Conservation (phyloP, 2,329 filamentous ascomycete genomes). For the Aspergillus felis region DNA sequence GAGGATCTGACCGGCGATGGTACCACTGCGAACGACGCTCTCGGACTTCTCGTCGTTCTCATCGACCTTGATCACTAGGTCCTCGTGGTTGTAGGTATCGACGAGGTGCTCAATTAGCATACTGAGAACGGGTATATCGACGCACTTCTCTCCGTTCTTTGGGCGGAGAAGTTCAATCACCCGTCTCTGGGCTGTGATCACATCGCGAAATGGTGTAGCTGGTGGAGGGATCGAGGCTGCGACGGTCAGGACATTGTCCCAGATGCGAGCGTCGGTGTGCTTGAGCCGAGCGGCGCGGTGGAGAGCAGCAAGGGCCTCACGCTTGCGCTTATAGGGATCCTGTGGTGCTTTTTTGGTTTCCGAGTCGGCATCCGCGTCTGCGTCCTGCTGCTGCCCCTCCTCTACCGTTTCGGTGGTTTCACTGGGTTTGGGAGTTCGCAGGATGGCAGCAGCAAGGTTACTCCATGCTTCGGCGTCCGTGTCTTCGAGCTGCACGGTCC, state of each 20-base stretch:
- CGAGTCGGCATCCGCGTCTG: conserved; percentile 22
- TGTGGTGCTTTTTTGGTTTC: conserved; percentile 12
- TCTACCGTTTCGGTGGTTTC: conserved; percentile 7
- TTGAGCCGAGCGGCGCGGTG: conserved; percentile 82
- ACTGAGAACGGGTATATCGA: conserved; percentile 71
- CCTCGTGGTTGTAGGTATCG: conserved; percentile 40
- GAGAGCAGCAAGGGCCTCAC: conserved; percentile 76
- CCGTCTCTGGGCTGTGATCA: conserved; percentile 69
- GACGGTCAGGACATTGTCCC: conserved; percentile 92
- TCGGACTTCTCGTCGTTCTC: conserved; percentile 24
- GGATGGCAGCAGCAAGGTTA: conserved; percentile 82
- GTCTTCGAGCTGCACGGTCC: conserved; percentile 80
- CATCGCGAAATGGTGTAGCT: conserved; percentile 61
- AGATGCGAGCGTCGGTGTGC: conserved; percentile 85
- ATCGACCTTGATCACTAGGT: conserved; percentile 31
- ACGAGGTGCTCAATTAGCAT: conserved; percentile 70
- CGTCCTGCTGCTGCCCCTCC: conserved; percentile 27
- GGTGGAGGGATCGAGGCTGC: conserved; percentile 73
- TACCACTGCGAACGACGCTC: conserved; percentile 52
- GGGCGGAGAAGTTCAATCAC: conserved; percentile 69
- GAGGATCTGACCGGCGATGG: conserved; percentile 50
- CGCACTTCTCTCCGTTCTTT: conserved; percentile 66
- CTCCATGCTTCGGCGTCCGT: conserved; percentile 91
- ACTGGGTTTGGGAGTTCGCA: conserved; percentile 46
- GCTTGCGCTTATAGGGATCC: conserved; percentile 60